Evolutionary conservation across 768 basidiomycete genomes (phyloP).

Genomic region (Leccinum uliginosum): DNA sequence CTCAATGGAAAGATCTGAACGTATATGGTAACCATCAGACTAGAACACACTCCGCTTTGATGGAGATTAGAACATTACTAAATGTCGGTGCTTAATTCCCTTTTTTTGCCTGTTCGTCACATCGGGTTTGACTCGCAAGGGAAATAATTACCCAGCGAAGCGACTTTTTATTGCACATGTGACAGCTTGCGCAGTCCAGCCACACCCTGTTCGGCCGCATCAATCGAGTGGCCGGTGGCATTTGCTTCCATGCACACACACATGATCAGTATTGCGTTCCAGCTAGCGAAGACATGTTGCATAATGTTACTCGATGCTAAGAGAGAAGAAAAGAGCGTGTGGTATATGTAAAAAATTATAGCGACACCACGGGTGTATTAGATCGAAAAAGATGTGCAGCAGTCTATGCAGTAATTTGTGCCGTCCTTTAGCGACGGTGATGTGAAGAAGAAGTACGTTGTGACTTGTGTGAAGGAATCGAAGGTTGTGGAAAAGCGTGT

Average conservation of each 20-base stretch:
- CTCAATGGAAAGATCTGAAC: conserved; percentile 79
- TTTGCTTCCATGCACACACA: too few species aligned
- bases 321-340: conserved; percentile 13
- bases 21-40: neutral
- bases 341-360: conserved; percentile 33
- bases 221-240: too few species aligned
- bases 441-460: conserved; percentile 26
- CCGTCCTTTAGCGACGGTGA: conserved; percentile 14
- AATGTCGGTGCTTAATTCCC: neutral
- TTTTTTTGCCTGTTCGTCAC: too few species aligned
- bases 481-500: conserved; percentile 18
- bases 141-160: too few species aligned
- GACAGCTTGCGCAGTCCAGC: too few species aligned
- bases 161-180: too few species aligned
- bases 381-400: neutral
- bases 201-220: too few species aligned
- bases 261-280: too few species aligned
- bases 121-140: too few species aligned
- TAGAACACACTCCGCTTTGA: neutral
- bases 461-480: conserved; percentile 21
- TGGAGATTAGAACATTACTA: conserved; percentile 1
- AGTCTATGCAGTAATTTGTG: conserved; percentile 23
- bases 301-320: too few species aligned
- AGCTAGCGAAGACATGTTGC: too few species aligned
- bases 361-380: conserved; percentile 26